These are phyloP conservation scores for Letharia lupina DNA, from an alignment of 495 filamentous ascomycete genomes.

Conservation along the genomic window DNA sequence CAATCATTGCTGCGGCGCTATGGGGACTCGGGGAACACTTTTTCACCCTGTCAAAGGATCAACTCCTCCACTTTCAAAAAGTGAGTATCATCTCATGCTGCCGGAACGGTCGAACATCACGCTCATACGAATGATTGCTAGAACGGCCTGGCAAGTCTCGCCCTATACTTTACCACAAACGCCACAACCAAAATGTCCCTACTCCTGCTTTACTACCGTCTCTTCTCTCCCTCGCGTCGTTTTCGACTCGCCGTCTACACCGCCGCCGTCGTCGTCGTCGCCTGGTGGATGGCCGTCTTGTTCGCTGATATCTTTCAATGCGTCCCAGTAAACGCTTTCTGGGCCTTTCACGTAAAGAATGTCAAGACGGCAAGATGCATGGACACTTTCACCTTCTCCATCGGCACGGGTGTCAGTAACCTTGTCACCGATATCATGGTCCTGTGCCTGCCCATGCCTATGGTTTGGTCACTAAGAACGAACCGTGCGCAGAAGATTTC, in stretches of 20 bases:
- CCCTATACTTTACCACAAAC: slow-evolving; percentile 15
- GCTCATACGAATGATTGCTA: background rate
- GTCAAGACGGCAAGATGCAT: slow-evolving; percentile 17
- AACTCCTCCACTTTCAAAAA: slow-evolving; percentile 17
- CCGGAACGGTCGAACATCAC: background rate
- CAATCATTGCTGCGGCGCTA: slow-evolving; percentile 7
- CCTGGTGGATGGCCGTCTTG: slow-evolving; percentile 16
- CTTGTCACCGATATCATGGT: slow-evolving; percentile 33
- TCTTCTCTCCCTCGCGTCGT: slow-evolving; percentile 7
- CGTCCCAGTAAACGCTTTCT: slow-evolving; percentile 19
- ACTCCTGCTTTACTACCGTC: slow-evolving; percentile 16
- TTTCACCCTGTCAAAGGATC: background rate
- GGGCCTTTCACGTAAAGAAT: background rate
- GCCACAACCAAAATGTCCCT: slow-evolving; percentile 12
- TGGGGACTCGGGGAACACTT: slow-evolving; percentile 15
- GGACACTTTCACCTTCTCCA: slow-evolving; percentile 12
- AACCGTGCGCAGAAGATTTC: slow-evolving; percentile 28
- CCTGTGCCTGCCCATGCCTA: slow-evolving; percentile 32
- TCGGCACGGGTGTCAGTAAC: slow-evolving; percentile 22
- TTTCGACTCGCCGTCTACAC: slow-evolving; percentile 15
- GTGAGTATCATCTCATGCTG: background rate
- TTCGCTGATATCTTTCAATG: slow-evolving; percentile 21
- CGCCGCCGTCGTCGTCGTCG: slow-evolving; percentile 2
- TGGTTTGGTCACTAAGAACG: slow-evolving; percentile 31
- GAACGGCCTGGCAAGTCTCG: slow-evolving; percentile 3